phyloP scores from a whole-genome alignment of 345 rosid genomes.

The Eucalyptus tenuipes region DNA sequence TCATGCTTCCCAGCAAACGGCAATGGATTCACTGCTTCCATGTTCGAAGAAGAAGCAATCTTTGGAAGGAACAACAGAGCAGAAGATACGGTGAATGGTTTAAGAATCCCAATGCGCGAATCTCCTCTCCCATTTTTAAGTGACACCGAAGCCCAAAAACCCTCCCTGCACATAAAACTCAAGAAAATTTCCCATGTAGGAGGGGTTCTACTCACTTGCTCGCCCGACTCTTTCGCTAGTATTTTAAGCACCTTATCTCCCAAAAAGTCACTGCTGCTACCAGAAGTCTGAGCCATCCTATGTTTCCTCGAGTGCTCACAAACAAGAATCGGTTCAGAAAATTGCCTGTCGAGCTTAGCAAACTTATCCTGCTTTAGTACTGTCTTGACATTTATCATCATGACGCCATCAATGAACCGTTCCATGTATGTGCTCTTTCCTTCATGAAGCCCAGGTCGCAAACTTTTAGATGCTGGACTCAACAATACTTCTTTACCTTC shows the following conservation, averaged over 20 bases:
- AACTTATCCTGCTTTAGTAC: conserved; percentile 27
- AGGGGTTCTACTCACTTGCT: conserved; percentile 20
- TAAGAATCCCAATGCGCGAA: conserved; percentile 42
- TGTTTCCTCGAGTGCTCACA: conserved; percentile 14
- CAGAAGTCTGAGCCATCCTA: conserved; percentile 13
- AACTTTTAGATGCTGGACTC: conserved; percentile 2
- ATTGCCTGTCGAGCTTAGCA: conserved; percentile 15
- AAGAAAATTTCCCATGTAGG: conserved; percentile 68
- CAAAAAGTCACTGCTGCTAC: conserved; percentile 25
- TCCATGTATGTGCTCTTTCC: conserved; percentile 8
- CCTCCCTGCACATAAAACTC: conserved; percentile 63
- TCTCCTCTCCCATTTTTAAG: conserved; percentile 31
- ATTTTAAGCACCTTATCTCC: conserved; percentile 48
- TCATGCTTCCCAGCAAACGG: not conserved
- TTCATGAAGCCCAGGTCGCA: not conserved
- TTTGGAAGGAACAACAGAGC: conserved; percentile 31
- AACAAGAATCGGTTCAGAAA: conserved; percentile 33
- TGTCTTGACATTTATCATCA: conserved; percentile 33
- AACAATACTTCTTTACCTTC: not conserved
- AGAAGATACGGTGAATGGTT: conserved; percentile 66
- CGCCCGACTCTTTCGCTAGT: conserved; percentile 40
- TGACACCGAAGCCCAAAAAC: conserved; percentile 53
- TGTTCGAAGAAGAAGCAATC: not conserved
- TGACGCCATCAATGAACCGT: conserved; percentile 15
- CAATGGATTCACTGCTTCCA: not conserved